Percentiles rank a stretch among this genome's conserved stretches.
These are phyloP conservation scores for Pachysandra terminalis DNA, from an alignment of 164 flowering plant genomes.

Conservation along the genomic window DNA sequence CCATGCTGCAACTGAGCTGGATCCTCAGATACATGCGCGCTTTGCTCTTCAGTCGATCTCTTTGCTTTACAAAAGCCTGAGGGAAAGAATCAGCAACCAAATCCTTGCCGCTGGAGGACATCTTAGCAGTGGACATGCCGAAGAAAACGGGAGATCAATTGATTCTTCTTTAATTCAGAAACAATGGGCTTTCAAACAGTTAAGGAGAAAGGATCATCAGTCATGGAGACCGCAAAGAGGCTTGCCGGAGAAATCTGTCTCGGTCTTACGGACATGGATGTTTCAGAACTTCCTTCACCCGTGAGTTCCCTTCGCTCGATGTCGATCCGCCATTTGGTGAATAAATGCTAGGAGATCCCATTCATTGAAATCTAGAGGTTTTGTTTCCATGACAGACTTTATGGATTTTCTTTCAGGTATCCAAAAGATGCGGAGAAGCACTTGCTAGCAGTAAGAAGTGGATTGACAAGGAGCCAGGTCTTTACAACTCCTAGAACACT, in stretches of 20 bases:
- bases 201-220: constrained; percentile 66
- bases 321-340: background rate
- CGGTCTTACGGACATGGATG: constrained; percentile 94
- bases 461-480: constrained; percentile 97
- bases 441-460: constrained; percentile 82
- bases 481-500: background rate
- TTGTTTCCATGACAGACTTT: constrained; percentile 3
- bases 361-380: background rate
- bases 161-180: constrained; percentile 64
- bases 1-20: constrained; percentile 75
- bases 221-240: constrained; percentile 96
- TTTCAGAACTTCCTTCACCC: constrained; percentile 97
- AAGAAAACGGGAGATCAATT: constrained; percentile 39
- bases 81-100: constrained; percentile 68
- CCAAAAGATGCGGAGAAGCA: constrained; percentile 98
- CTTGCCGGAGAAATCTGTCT: constrained; percentile 90
- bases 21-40: constrained; percentile 60
- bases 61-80: constrained; percentile 46
- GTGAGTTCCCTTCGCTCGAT: constrained; percentile 36
- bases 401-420: constrained; percentile 62
- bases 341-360: background rate
- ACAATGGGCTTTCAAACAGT: constrained; percentile 87
- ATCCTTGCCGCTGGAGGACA: constrained; percentile 49
- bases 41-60: constrained; percentile 80
- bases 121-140: constrained; percentile 14